Evolutionary conservation across 2,329 filamentous ascomycete genomes (phyloP), one percentile per base, ranked within the genome.

Genomic region (Fusarium aywerte): DNA sequence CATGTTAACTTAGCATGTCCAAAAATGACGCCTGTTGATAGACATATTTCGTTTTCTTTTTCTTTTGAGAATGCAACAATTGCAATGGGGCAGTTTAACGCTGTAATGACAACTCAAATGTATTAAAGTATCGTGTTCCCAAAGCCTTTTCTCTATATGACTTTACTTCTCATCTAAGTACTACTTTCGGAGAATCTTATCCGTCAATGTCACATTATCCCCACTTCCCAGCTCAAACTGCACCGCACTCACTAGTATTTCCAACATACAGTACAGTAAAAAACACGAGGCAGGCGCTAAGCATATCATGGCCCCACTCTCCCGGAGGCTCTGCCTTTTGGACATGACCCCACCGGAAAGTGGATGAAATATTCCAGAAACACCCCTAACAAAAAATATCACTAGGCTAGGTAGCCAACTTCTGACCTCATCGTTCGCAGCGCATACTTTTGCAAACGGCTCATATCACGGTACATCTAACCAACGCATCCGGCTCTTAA

Each of bases 361-460:
- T 68, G 55, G 65, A 58, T 54, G 55, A 32, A 43, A 51, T 27
- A 29, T 32, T 45, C 18, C 27, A 45, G 21, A 32, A 45, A 16
- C 40, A 43, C 43, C 43, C 27, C 43, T 39, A 44, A 38, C 40
- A 21, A 44, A 39, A 59, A 43, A 45, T n/a, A 44, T 40, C 20
- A 32, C 29, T 20, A 49, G 21, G 6, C 21, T 47, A 47, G 43
- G 16, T 57, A 43, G 52, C 44, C 39, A 51, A 58, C 50, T 59
- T 68, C 59, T 65, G 64, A 67, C 65, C 65, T 67, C 65, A 67
- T 68, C 53, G 45, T 61, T 55, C 48, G 47, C 42, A 39, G 27
- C 18, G 49, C 16, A 18, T 45, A 50, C 27, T 13, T 39, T 56
- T 40, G 40, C 55, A 52, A 39, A 47, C 49, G n/a, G 33, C 56